These are phyloP conservation scores for Solanum sitiens DNA, from an alignment of 257 asterid species.

Conservation along the genomic window DNA sequence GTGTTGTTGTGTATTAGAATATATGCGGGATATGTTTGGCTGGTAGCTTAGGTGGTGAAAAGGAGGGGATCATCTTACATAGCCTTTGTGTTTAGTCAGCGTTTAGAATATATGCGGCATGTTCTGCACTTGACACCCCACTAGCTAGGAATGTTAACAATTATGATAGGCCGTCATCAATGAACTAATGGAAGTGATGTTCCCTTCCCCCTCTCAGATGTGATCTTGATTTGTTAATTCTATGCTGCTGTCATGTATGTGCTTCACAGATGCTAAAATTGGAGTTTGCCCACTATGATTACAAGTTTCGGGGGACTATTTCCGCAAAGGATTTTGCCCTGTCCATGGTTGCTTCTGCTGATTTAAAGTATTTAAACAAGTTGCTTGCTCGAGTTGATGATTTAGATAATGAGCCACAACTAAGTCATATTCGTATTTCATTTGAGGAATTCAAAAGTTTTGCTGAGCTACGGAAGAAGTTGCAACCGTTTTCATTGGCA, in stretches of 20 bases:
- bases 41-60: background rate
- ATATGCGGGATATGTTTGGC: background rate
- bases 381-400: conserved; percentile 63
- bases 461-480: conserved; percentile 55
- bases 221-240: background rate
- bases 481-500: conserved; percentile 76
- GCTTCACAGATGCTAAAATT: conserved; percentile 46
- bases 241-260: background rate
- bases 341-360: conserved; percentile 90
- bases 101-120: background rate
- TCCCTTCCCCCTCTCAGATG: background rate
- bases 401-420: conserved; percentile 38
- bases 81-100: background rate
- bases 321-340: conserved; percentile 82
- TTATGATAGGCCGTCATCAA: background rate
- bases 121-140: background rate
- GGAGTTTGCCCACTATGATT: conserved; percentile 89
- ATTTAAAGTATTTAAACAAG: conserved; percentile 56
- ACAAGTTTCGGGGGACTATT: conserved; percentile 63
- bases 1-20: background rate
- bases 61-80: background rate
- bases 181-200: background rate
- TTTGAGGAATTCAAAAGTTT: conserved; percentile 64
- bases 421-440: conserved; percentile 39
- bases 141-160: background rate